Base-by-base conservation (phyloP, 106 monocot species). In the Amphibolis antarctica region DNA sequence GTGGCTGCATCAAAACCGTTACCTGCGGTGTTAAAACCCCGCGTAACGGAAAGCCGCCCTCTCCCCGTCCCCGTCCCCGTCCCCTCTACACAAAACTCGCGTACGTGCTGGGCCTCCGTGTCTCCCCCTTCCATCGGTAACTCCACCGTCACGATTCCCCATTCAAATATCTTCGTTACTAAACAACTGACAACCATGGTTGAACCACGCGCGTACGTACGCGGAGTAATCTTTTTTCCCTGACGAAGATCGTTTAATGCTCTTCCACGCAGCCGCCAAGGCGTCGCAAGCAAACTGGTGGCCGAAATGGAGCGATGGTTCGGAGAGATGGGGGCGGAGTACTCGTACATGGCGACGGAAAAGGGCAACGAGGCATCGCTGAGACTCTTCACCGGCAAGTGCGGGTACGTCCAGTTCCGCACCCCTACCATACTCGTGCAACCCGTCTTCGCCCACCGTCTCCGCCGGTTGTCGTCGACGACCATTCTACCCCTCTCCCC, bases 311-410 rank as follows among this genome's bases (percentile, higher is more conserved):
- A 88, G 57, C 44, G 28, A 23, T 88, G 88, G 88, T 79, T 73
- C 76, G 6, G 27, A 9, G 44, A 25, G 12, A 31, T 28, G 2
- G 82, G 80, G 0, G 88, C 88, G 0, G 68, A 71, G 65, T 81
- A 88, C 81, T 70, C 79, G 13, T 84, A 83, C 79, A 76, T 88
- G 60, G 88, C 88, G 0, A 84, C 88, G 12, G 83, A 84, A 42
- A 26, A 55, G 1, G 50, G 72, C 17, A 88, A 88, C 79, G 2
- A 73, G 24, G 76, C 88, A 31, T 88, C 81, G 11, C 60, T 84
- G 11, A 46, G 28, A 36, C 88, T 88, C 46, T 88, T 88, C 81
- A 79, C 76, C 26, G 17, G 45, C 17, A 69, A 59, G 42, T 68
- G 76, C 64, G 46, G 64, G 52, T 88, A 83, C 88, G 3, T 53